Evolutionary conservation across 1,139 yeast species (phyloP), one percentile per base, ranked within the genome.

Genomic region (Kodamaea anthophila): DNA sequence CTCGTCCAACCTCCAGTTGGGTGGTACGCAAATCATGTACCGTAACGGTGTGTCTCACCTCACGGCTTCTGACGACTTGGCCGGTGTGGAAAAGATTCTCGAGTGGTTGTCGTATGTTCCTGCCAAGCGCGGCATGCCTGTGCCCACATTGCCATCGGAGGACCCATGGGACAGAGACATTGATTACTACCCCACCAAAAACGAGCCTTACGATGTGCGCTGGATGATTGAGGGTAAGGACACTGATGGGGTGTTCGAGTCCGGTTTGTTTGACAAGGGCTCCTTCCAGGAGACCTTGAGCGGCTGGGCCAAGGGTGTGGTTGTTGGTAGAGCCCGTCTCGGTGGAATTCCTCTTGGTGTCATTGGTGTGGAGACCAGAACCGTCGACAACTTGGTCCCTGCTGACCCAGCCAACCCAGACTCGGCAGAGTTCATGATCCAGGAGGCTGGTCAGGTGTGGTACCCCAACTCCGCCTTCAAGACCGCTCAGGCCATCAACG

Each of bases 381-480:
- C 80, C 30, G 77, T 93, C 41, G 97, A 93, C 48, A 91, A 88
- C 62, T 63, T 86, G 49, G 61, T 75, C 41, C 98, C 98, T 31
- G 98, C 98, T 25, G 98, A 91, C 54, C 98, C 98, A 29, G 98
- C 98, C 23, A 91, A 91, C 60, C 95, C 95, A 29, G 87, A 76
- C 33, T 87, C 96, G 16, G 85, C 94, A 28, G 98, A 91, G 62
- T 64, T 76, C 44, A 65, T 82, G 55, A 63, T 86, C 38, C 94
- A 85, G 60, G 98, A 91, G 62, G 96, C 98, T 41, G 98, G 98
- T 55, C 96, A 87, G 68, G 98, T 91, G 43, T 91, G 98, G 98
- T 86, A 87, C 69, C 98, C 98, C 47, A 93, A 91, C 67, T 84
- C 96, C 39, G 98, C 98, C 10, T 91, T 85, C 73, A 91, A 91